Conservation (phyloP, 2,329 filamentous ascomycete species). For the Magnaporthiopsis incrustans region DNA sequence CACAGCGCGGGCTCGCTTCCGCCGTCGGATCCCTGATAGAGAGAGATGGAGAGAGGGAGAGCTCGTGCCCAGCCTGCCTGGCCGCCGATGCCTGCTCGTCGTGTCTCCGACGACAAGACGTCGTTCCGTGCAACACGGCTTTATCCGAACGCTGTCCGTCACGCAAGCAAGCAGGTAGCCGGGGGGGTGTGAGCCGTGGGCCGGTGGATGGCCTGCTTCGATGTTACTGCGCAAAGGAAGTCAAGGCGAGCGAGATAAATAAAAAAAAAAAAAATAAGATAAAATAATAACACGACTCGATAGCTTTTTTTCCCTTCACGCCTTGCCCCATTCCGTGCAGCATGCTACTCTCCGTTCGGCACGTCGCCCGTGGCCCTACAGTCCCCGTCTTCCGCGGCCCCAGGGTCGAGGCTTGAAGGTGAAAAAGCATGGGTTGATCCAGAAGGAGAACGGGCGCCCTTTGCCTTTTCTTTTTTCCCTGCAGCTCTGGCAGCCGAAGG, state of each 20-base stretch:
- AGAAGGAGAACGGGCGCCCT: background rate
- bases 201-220: background rate
- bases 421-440: too few species aligned
- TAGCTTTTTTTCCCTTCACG: background rate
- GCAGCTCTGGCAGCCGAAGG: background rate
- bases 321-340: background rate
- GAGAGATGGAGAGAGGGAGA: too few species aligned
- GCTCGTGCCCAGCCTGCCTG: background rate
- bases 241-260: background rate
- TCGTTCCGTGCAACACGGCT: background rate
- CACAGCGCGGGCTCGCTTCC: background rate
- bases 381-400: background rate
- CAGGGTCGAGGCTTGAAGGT: background rate
- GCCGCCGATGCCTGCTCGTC: background rate
- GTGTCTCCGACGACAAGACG: background rate
- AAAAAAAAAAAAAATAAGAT: background rate
- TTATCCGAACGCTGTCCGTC: background rate
- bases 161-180: background rate
- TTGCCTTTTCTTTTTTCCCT: too few species aligned
- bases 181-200: too few species aligned
- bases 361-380: background rate
- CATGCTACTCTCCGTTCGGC: background rate
- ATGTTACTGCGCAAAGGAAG: background rate
- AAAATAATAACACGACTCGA: background rate
- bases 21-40: too few species aligned